Conservation (phyloP, 495 filamentous ascomycete genomes). For the Friedmanniomyces simplex region DNA sequence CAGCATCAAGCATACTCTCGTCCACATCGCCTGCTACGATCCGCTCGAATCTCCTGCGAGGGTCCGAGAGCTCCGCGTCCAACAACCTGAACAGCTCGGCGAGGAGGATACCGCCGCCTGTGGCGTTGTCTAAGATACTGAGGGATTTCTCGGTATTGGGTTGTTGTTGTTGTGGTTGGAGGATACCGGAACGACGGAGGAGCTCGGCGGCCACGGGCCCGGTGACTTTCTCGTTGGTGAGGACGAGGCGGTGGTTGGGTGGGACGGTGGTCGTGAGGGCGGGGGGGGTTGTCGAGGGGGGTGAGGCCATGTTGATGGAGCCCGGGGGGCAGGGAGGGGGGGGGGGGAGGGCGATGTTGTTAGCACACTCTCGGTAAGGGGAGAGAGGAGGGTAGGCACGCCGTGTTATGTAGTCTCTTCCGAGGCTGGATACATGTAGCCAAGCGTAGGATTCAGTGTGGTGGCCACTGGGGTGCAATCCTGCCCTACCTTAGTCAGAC, state of each 20-base stretch:
- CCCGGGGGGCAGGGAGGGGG: no score
- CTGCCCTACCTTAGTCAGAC: no score
- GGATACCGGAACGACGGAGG: not conserved
- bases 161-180: no score
- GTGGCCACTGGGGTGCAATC: no score
- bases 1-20: constrained; percentile 2
- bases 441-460: no score
- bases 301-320: no score
- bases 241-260: not conserved
- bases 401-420: no score
- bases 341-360: no score
- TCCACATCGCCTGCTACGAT: constrained; percentile 6
- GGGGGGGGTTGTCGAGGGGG: not conserved
- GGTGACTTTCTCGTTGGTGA: constrained; percentile 6
- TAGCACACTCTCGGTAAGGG: no score
- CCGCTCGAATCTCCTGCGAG: not conserved
- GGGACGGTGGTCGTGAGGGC: not conserved
- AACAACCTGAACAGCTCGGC: not conserved
- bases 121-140: constrained; percentile 5
- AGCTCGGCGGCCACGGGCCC: constrained; percentile 2
- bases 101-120: constrained; percentile 2
- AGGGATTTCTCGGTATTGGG: not conserved
- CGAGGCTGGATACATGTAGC: no score
- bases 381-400: no score
- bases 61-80: not conserved